These are phyloP conservation scores for Chrysoporthe puriensis DNA, from an alignment of 2,329 filamentous ascomycete genomes.

Conservation along the genomic window DNA sequence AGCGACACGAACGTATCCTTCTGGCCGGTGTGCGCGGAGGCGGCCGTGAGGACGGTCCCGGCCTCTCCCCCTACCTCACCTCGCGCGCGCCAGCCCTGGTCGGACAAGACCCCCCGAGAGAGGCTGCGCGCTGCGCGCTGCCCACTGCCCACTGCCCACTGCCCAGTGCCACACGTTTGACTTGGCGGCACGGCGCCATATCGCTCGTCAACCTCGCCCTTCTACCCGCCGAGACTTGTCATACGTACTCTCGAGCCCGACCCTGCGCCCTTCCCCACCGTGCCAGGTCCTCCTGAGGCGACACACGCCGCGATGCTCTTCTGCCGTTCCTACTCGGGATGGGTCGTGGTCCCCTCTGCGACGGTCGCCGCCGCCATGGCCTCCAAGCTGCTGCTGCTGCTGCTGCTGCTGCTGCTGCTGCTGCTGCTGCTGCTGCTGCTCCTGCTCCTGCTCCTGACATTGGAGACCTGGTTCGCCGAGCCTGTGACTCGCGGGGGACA, in stretches of 20 bases:
- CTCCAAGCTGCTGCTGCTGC: neutral
- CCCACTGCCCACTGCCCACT: too few species aligned
- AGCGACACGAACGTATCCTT: too few species aligned
- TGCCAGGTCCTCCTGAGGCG: neutral
- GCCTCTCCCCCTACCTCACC: neutral
- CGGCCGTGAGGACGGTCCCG: too few species aligned
- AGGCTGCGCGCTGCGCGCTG: neutral
- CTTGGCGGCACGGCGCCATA: constrained; percentile 15
- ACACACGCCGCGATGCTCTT: neutral
- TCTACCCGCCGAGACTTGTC: neutral
- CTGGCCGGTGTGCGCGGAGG: too few species aligned
- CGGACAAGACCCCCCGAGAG: neutral
- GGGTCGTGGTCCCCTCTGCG: too few species aligned
- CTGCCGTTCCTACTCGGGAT: neutral
- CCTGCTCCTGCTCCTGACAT: too few species aligned
- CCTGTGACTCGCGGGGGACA: neutral
- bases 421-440: neutral
- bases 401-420: neutral
- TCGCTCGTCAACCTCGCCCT: neutral
- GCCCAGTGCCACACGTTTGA: constrained; percentile 24
- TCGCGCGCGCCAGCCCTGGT: constrained; percentile 5
- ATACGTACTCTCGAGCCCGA: neutral
- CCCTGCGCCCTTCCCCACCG: neutral
- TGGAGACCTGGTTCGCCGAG: too few species aligned
- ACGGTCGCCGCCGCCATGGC: neutral